A percentile compares a stretch with the other conserved stretches of the same genome.
Conservation (phyloP, 208 protist genomes). For the Trypanosoma brucei region DNA sequence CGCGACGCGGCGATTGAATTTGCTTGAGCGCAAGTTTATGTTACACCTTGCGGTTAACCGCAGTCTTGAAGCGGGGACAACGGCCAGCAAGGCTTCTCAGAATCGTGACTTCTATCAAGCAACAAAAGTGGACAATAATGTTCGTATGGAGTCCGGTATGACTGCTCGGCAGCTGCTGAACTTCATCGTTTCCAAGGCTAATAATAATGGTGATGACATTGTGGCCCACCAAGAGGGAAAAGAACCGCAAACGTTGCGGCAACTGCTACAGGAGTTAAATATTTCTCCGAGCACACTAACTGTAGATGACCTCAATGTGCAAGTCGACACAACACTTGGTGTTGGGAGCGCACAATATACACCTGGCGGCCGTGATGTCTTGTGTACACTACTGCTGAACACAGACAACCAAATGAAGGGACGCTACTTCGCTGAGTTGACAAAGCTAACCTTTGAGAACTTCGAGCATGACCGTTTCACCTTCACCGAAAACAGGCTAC, state of each 20-base stretch:
- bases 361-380: slow-evolving; percentile 83
- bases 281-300: slow-evolving; percentile 85
- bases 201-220: slow-evolving; percentile 91
- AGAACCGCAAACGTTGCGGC: slow-evolving; percentile 81
- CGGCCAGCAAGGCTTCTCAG: slow-evolving; percentile 69
- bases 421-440: slow-evolving; percentile 97
- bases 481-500: slow-evolving; percentile 88
- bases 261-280: slow-evolving; percentile 67
- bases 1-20: slow-evolving; percentile 72
- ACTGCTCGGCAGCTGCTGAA: slow-evolving; percentile 92
- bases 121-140: slow-evolving; percentile 96
- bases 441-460: slow-evolving; percentile 94
- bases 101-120: slow-evolving; percentile 94
- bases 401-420: slow-evolving; percentile 97
- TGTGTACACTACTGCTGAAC: slow-evolving; percentile 97
- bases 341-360: slow-evolving; percentile 91
- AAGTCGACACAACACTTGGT: slow-evolving; percentile 84
- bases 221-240: slow-evolving; percentile 78
- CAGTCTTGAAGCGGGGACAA: slow-evolving; percentile 70
- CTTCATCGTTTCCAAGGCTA: slow-evolving; percentile 94
- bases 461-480: slow-evolving; percentile 94
- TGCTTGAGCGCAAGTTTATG: slow-evolving; percentile 90
- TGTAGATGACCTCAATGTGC: slow-evolving; percentile 95
- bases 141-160: slow-evolving; percentile 93
- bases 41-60: slow-evolving; percentile 92